Evolutionary conservation across 208 protist species (phyloP), one percentile per base, ranked within the genome.

Genomic region (Phytomonas francai): DNA sequence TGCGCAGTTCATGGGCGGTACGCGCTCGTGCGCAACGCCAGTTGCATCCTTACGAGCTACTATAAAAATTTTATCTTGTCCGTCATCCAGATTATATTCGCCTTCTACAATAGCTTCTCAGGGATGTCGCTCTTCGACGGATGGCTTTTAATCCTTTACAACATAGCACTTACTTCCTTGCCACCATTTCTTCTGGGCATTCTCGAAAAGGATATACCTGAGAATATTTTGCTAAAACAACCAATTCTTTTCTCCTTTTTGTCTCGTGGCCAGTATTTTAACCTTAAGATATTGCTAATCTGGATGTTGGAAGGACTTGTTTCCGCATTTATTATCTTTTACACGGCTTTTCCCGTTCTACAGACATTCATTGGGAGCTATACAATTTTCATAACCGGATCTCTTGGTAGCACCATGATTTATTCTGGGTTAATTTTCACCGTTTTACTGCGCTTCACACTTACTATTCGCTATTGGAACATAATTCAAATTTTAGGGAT

Each of bases 41-140:
- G 76, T 64, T 85, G 98, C 58, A 94, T 99, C 70, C 68, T 95
- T 0, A 97, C 97, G 30, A 98, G 90, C 71, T 99, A 99, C 76
- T 99, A 99, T 83, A 99, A 99, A 85, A 99, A 98, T 71, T 77
- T 98, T 25, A 79, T 88, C 11, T 72, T 99, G 36, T 77, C 92
- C 29, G 67, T 97, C 22, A 75, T 84, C 11, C 88, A 97, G 72
- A 84, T 99, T 70, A 93, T 90, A 66, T 98, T 97, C 72, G 39
- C 73, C 62, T 92, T 91, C 67, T 96, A 88, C 74, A 76, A 67
- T 45, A 92, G 88, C 28, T 98, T 89, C 75, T 98, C 95, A 2
- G 95, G 91, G 29, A 81, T 87, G 66, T 93, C 90, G 3, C 67
- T 93, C 16, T 97, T 94, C 72, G 84, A 97, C 68, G 85, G 88